Conservation (phyloP, 169 alveolate species). For the Babesia bovis region DNA sequence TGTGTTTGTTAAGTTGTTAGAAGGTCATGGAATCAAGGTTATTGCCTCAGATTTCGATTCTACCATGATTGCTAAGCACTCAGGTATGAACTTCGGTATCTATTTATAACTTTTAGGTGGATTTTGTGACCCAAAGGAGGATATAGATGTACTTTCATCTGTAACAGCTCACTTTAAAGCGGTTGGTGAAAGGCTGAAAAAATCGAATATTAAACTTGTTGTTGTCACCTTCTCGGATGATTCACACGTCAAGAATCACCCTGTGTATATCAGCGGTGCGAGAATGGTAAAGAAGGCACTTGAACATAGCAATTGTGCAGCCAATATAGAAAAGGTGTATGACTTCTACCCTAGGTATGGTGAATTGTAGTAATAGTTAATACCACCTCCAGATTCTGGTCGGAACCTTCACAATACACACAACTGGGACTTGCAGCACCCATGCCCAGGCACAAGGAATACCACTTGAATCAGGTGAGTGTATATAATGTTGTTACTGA, state of each 20-base stretch:
- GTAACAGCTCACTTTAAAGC: conserved; percentile 59
- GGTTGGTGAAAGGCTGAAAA: conserved; percentile 44
- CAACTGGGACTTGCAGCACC: conserved; percentile 56
- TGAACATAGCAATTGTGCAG: conserved; percentile 42
- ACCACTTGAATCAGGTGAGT: conserved; percentile 44
- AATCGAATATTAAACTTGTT: conserved; percentile 7
- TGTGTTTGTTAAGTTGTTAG: conserved; percentile 52
- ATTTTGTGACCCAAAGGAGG: conserved; percentile 35
- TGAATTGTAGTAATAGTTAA: neutral
- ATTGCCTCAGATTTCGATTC: conserved; percentile 66
- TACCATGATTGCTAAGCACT: conserved; percentile 58
- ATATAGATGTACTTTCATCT: conserved; percentile 39
- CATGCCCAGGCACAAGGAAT: conserved; percentile 62
- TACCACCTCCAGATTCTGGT: conserved; percentile 59
- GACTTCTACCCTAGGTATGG: conserved; percentile 63
- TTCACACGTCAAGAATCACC: conserved; percentile 52
- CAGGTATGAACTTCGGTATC: conserved; percentile 25
- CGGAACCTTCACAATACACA: conserved; percentile 42
- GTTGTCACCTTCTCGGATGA: conserved; percentile 65
- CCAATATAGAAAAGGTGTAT: conserved; percentile 48
- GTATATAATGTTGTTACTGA: no score
- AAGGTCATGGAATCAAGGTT: conserved; percentile 51
- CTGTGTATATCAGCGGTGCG: conserved; percentile 49
- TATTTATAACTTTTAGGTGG: conserved; percentile 34
- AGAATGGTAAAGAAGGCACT: conserved; percentile 53